Conservation (phyloP, 1,139 yeast genomes). For the Suhomyces panamericanus region DNA sequence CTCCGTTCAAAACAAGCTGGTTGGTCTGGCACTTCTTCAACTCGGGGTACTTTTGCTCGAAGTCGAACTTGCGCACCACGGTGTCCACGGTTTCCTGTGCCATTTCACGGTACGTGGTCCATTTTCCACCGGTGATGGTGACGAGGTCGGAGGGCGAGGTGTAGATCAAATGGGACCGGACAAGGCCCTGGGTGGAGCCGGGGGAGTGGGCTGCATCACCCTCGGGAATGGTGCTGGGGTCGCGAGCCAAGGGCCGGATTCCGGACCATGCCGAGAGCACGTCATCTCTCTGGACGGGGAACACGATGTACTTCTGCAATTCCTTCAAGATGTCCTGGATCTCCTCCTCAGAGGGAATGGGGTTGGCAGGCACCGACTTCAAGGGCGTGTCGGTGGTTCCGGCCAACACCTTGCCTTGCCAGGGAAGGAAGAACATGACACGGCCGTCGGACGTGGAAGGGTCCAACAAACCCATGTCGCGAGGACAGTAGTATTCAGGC, state of each 20-base stretch:
- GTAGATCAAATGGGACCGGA: slow-evolving; percentile 83
- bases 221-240: slow-evolving; percentile 64
- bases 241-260: slow-evolving; percentile 90
- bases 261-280: slow-evolving; percentile 97
- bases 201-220: slow-evolving; percentile 40
- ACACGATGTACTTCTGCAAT: slow-evolving; percentile 83
- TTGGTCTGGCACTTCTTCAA: slow-evolving; percentile 64
- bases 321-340: slow-evolving; percentile 86
- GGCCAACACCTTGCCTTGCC: slow-evolving; percentile 97
- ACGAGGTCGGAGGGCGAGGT: slow-evolving; percentile 72
- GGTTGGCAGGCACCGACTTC: slow-evolving; percentile 75
- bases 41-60: slow-evolving; percentile 29
- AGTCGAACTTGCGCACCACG: slow-evolving; percentile 55
- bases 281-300: slow-evolving; percentile 87
- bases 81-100: slow-evolving; percentile 90
- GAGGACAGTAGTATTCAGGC: slow-evolving; percentile 91
- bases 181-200: slow-evolving; percentile 71
- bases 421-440: slow-evolving; percentile 94
- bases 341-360: slow-evolving; percentile 86
- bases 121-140: slow-evolving; percentile 95
- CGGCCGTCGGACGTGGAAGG: slow-evolving; percentile 94
- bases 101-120: slow-evolving; percentile 99
- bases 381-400: slow-evolving; percentile 93
- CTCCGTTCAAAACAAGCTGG: slow-evolving; percentile 70
- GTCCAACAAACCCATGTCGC: slow-evolving; percentile 84